A percentile compares a stretch with the other conserved stretches of the same genome.
These are phyloP conservation scores for Curvularia spicifera DNA, from an alignment of 2,329 filamentous ascomycete genomes.

Conservation along the genomic window DNA sequence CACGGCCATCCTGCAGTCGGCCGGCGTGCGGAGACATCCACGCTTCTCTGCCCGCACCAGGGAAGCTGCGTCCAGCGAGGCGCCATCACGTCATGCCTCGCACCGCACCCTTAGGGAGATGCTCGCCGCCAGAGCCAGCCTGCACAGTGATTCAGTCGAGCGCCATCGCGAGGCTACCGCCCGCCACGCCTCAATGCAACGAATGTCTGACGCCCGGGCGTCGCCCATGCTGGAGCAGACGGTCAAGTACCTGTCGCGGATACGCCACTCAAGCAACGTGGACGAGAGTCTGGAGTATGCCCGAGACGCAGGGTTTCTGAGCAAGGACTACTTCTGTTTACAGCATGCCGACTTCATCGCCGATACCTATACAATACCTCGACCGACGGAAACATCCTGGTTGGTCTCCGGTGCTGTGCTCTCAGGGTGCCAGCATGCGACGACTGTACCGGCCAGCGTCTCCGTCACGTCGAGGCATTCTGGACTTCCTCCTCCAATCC, in stretches of 20 bases:
- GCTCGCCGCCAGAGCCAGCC: conserved; percentile 28
- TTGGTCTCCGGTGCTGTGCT: conserved; percentile 66
- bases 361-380: conserved; percentile 59
- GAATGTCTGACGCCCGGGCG: conserved; percentile 25
- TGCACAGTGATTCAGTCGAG: conserved; percentile 18
- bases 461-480: conserved; percentile 22
- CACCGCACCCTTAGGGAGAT: conserved; percentile 35
- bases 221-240: conserved; percentile 61
- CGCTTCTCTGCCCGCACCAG: conserved; percentile 48
- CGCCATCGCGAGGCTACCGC: conserved; percentile 11
- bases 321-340: conserved; percentile 60
- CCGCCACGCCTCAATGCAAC: conserved; percentile 15
- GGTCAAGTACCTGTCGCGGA: conserved; percentile 66
- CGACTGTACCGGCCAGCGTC: conserved; percentile 41
- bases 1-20: conserved; percentile 51
- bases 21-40: conserved; percentile 45
- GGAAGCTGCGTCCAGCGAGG: conserved; percentile 47
- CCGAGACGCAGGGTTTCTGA: conserved; percentile 60
- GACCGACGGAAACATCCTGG: conserved; percentile 65
- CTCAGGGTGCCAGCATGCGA: conserved; percentile 66
- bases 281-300: conserved; percentile 63
- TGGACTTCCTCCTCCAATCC: conserved; percentile 38
- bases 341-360: conserved; percentile 65
- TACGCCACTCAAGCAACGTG: conserved; percentile 61
- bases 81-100: conserved; percentile 26